These are phyloP conservation scores for Colletotrichum destructivum DNA, from an alignment of 2,329 filamentous ascomycete genomes.

Conservation along the genomic window DNA sequence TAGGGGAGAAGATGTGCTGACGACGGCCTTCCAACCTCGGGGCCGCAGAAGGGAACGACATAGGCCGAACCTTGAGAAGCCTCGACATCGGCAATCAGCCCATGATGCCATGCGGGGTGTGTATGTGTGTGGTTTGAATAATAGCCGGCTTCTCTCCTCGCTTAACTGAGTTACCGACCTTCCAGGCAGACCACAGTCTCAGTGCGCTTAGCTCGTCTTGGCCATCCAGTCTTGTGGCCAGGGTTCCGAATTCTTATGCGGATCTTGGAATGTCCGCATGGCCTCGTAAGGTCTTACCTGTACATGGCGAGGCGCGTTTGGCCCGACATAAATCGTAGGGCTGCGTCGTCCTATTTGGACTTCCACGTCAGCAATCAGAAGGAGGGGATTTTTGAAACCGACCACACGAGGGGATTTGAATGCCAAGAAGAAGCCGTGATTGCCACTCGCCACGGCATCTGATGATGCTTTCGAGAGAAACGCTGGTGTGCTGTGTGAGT, in stretches of 20 bases:
- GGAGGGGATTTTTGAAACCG: conserved; percentile 3
- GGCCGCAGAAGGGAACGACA: too few species aligned
- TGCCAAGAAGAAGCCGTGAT: neutral
- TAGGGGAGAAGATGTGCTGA: neutral
- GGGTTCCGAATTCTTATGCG: conserved; percentile 3
- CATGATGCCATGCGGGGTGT: too few species aligned
- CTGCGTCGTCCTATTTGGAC: conserved; percentile 10
- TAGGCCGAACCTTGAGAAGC: neutral
- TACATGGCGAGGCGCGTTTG: neutral
- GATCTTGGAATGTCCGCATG: neutral
- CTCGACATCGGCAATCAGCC: neutral
- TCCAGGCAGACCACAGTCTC: neutral
- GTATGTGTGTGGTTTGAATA: neutral
- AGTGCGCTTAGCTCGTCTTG: conserved; percentile 2
- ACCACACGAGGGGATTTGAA: neutral
- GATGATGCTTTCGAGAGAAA: neutral
- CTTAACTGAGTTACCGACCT: neutral
- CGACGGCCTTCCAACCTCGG: too few species aligned
- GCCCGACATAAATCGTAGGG: neutral
- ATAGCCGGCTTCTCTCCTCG: neutral
- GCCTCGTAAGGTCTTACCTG: neutral
- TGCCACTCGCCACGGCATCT: conserved; percentile 8
- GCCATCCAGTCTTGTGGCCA: neutral
- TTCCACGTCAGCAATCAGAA: conserved; percentile 9
- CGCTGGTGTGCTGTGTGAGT: neutral